Conservation (phyloP, 1,284 basidiomycete genomes). For the Microbotryomycetes sp. region DNA sequence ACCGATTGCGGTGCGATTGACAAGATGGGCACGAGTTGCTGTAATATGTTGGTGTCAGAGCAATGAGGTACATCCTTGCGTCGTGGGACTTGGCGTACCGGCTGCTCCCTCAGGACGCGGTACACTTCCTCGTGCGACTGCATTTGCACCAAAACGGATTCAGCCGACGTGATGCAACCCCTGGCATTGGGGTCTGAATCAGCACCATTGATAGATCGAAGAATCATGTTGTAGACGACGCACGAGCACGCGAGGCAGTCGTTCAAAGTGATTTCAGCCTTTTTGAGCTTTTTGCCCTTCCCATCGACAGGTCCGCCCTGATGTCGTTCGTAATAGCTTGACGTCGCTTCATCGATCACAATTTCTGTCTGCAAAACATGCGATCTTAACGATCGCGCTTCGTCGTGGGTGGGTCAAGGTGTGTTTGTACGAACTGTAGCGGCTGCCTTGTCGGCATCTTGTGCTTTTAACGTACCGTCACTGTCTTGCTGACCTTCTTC, state of each 20-base stretch:
- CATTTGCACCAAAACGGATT: constrained; percentile 93
- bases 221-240: too few species aligned
- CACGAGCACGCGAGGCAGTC: constrained; percentile 66
- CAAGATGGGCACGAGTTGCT: constrained; percentile 59
- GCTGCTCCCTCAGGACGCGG: constrained; percentile 51
- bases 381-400: background rate
- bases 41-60: background rate
- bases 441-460: constrained; percentile 32
- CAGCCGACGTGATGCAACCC: constrained; percentile 96
- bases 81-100: constrained; percentile 46
- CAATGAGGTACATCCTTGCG: background rate
- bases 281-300: constrained; percentile 41
- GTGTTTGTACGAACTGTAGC: too few species aligned
- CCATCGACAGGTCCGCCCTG: constrained; percentile 1
- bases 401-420: too few species aligned
- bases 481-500: constrained; percentile 35
- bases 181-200: constrained; percentile 44
- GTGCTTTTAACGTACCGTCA: constrained; percentile 35
- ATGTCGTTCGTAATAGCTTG: constrained; percentile 28
- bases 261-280: constrained; percentile 90
- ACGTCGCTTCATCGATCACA: constrained; percentile 30
- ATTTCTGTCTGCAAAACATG: constrained; percentile 30
- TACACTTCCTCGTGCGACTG: constrained; percentile 92
- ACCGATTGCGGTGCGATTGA: constrained; percentile 89
- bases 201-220: background rate